Percentiles rank a stretch among this genome's conserved stretches.
These are phyloP conservation scores for Uronychia binucleata DNA, from an alignment of 73 alveolate genomes.

Conservation along the genomic window DNA sequence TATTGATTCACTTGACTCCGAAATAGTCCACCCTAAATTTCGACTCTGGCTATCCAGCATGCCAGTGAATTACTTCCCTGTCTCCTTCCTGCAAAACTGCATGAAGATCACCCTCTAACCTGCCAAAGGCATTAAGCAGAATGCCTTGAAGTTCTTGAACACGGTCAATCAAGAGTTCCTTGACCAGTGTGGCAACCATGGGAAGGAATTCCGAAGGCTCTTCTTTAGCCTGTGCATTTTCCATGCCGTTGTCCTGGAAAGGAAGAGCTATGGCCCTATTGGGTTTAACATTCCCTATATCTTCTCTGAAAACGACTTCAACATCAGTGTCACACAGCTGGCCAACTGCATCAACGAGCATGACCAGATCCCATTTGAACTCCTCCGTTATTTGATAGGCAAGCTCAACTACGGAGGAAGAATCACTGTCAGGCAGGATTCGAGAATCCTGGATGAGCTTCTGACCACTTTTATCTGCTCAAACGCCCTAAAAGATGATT, in stretches of 20 bases:
- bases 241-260: slow-evolving; percentile 96
- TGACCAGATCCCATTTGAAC: slow-evolving; percentile 47
- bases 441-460: slow-evolving; percentile 36
- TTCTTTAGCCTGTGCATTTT: slow-evolving; percentile 61
- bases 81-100: slow-evolving; percentile 56
- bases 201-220: slow-evolving; percentile 31
- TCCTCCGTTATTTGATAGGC: slow-evolving; percentile 51
- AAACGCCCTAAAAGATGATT: slow-evolving; percentile 17
- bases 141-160: slow-evolving; percentile 49
- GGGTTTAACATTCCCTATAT: slow-evolving; percentile 97
- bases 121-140: slow-evolving; percentile 56
- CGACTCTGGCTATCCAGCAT: slow-evolving; percentile 68
- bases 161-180: slow-evolving; percentile 31
- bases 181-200: slow-evolving; percentile 12
- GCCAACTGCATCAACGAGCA: slow-evolving; percentile 13
- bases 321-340: slow-evolving; percentile 36
- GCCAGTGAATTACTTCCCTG: slow-evolving; percentile 71
- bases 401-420: slow-evolving; percentile 69
- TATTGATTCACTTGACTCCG: slow-evolving; percentile 15
- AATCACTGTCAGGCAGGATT: slow-evolving; percentile 50
- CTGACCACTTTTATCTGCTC: slow-evolving; percentile 34
- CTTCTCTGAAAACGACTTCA: slow-evolving; percentile 63
- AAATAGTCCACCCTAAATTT: slow-evolving; percentile 35
- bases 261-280: slow-evolving; percentile 98
- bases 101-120: slow-evolving; percentile 58